These are phyloP conservation scores for Dryadomyces quercus-mongolicae DNA, from an alignment of 2,329 filamentous ascomycete genomes.

Conservation along the genomic window DNA sequence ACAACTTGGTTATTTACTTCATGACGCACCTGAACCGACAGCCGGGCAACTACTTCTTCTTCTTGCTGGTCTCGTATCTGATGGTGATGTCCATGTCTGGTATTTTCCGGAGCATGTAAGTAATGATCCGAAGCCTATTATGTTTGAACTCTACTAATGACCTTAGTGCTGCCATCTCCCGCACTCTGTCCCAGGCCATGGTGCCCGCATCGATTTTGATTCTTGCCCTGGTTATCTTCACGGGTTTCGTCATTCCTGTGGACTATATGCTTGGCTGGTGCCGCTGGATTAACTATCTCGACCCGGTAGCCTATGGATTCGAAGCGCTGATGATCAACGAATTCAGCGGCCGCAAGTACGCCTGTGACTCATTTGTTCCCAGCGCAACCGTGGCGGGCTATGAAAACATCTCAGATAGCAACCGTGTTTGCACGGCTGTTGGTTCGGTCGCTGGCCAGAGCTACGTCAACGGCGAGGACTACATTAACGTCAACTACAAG, in stretches of 20 bases:
- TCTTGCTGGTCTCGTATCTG: conserved; percentile 62
- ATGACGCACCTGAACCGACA: conserved; percentile 70
- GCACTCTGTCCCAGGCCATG: conserved; percentile 54
- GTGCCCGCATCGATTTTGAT: conserved; percentile 50
- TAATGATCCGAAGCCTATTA: too few relatives aligned
- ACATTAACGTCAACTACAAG: conserved; percentile 37
- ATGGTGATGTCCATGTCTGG: conserved; percentile 72
- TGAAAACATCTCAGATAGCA: conserved; percentile 18
- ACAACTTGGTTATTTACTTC: conserved; percentile 78
- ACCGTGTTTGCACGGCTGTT: conserved; percentile 43
- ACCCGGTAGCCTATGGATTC: conserved; percentile 70
- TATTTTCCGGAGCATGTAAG: conserved; percentile 62
- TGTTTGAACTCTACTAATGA: too few relatives aligned
- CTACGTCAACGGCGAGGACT: conserved; percentile 46
- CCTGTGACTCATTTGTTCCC: conserved; percentile 35
- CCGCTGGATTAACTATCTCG: conserved; percentile 71
- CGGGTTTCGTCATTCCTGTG: conserved; percentile 55
- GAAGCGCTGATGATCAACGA: conserved; percentile 77
- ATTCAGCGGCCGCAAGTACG: conserved; percentile 54
- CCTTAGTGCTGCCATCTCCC: conserved; percentile 30
- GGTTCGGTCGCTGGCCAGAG: conserved; percentile 40
- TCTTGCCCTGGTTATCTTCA: conserved; percentile 55
- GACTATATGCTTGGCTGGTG: conserved; percentile 70
- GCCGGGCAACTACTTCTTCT: conserved; percentile 73
- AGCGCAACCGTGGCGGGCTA: conserved; percentile 23